These are phyloP conservation scores for Tilletia caries DNA, from an alignment of 1,284 basidiomycete species.

Conservation along the genomic window DNA sequence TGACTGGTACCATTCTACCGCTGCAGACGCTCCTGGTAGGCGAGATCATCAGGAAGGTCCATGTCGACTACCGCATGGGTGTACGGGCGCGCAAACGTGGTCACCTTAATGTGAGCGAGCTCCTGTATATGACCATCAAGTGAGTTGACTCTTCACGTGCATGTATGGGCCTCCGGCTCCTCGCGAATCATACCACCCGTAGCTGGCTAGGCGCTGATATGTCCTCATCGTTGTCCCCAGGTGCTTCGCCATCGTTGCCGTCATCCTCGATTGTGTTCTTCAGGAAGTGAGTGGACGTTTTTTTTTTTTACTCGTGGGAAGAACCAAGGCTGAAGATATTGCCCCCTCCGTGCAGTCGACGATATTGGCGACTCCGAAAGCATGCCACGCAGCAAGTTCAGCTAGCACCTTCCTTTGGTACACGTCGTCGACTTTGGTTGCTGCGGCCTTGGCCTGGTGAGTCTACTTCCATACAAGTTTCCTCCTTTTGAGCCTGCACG, in stretches of 20 bases:
- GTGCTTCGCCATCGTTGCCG: neutral
- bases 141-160: too few species aligned
- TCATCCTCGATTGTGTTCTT: neutral
- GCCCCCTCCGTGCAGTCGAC: neutral
- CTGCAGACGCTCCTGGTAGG: neutral
- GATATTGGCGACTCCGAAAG: neutral
- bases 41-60: neutral
- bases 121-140: neutral
- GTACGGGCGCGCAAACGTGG: neutral
- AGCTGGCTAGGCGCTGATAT: neutral
- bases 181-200: neutral
- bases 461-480: neutral
- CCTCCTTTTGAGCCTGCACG: neutral
- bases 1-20: neutral
- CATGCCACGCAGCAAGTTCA: neutral
- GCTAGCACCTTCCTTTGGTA: neutral
- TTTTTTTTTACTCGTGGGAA: neutral
- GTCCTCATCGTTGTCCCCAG: neutral
- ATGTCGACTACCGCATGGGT: neutral
- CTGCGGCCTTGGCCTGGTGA: slow-evolving; percentile 1
- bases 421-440: neutral
- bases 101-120: neutral
- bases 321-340: neutral
- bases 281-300: neutral
- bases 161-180: too few species aligned